Conservation (phyloP, 2,329 filamentous ascomycete species). For the Sclerotiophoma versabilis region DNA sequence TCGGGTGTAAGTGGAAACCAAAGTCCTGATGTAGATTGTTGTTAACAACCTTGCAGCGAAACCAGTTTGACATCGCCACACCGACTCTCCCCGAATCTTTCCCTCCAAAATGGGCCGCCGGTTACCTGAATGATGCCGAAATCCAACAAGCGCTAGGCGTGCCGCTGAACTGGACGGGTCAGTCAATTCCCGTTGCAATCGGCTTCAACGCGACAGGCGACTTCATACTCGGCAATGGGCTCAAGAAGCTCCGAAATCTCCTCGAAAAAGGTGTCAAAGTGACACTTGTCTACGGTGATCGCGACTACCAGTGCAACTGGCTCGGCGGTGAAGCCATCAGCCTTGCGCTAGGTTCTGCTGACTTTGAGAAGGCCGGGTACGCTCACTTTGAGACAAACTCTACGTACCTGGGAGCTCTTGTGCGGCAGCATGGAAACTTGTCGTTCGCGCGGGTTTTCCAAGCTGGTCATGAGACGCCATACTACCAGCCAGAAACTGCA, state of each 20-base stretch:
- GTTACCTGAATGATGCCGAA: conserved; percentile 54
- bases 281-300: conserved; percentile 25
- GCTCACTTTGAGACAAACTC: conserved; percentile 41
- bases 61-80: conserved; percentile 35
- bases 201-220: conserved; percentile 7
- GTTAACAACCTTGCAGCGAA: conserved; percentile 7
- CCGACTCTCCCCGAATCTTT: not conserved
- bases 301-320: conserved; percentile 61
- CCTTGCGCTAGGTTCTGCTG: conserved; percentile 41
- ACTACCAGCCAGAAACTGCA: conserved; percentile 55
- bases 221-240: conserved; percentile 1
- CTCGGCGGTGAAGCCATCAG: conserved; percentile 49
- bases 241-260: conserved; percentile 41
- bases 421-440: conserved; percentile 46
- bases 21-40: not conserved
- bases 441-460: conserved; percentile 50
- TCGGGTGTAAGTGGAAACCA: conserved; percentile 45
- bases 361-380: conserved; percentile 36
- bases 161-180: conserved; percentile 56
- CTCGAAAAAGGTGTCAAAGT: conserved; percentile 51
- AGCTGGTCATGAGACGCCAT: conserved; percentile 50
- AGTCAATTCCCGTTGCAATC: not conserved
- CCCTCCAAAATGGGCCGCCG: conserved; percentile 23
- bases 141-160: conserved; percentile 65
- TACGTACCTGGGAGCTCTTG: conserved; percentile 52